These are phyloP conservation scores for Cladophialophora carrionii DNA, from an alignment of 2,329 filamentous ascomycete genomes.

Conservation along the genomic window DNA sequence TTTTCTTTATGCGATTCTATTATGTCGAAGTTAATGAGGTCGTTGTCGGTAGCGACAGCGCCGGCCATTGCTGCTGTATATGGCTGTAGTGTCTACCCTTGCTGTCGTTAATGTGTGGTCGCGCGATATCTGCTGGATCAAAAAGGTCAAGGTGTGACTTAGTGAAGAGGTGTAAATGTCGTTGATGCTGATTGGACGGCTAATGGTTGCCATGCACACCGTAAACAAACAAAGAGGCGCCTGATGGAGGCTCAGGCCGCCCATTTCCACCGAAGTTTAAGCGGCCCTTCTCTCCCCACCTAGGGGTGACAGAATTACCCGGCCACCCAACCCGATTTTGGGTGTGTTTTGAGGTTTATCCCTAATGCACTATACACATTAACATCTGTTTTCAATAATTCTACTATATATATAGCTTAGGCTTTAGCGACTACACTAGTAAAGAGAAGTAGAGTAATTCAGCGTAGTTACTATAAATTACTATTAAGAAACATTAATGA, in stretches of 20 bases:
- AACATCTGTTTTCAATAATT: too few relatives aligned
- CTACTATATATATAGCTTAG: too few relatives aligned
- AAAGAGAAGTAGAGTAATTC: too few relatives aligned
- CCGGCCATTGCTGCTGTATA: slow-evolving; percentile 32
- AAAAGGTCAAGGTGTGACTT: neutral
- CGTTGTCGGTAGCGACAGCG: slow-evolving; percentile 39
- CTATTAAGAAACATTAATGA: too few relatives aligned
- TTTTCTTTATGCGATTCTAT: slow-evolving; percentile 98
- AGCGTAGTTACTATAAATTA: too few relatives aligned
- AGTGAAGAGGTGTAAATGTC: neutral
- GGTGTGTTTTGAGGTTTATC: too few relatives aligned
- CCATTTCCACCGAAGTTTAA: slow-evolving; percentile 9
- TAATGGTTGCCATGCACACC: neutral
- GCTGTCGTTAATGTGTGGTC: slow-evolving; percentile 25
- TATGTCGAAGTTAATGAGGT: slow-evolving; percentile 72
- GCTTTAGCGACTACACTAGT: too few relatives aligned
- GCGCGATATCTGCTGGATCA: slow-evolving; percentile 16
- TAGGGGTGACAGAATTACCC: too few relatives aligned
- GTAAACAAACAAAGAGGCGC: slow-evolving; percentile 14
- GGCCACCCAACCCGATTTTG: too few relatives aligned
- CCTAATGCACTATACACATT: too few relatives aligned
- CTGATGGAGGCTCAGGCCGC: neutral
- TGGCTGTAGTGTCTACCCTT: slow-evolving; percentile 20
- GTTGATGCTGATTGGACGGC: slow-evolving; percentile 13
- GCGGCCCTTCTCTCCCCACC: neutral